Percentiles rank a stretch among this genome's conserved stretches.
Conservation (phyloP, 2,329 filamentous ascomycete species). For the Ascochyta fabae region DNA sequence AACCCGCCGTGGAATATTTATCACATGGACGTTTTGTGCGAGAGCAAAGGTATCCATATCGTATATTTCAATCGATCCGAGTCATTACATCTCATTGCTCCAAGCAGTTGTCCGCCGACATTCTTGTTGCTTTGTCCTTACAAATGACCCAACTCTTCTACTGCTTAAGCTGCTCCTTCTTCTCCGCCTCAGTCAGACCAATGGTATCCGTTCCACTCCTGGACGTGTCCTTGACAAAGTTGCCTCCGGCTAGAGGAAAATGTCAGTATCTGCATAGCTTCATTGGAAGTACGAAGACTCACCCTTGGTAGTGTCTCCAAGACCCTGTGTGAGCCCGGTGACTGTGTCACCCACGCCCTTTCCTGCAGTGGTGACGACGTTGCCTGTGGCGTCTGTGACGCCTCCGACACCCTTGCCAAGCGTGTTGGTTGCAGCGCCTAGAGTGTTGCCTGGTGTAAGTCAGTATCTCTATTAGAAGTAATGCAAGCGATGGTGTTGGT, state of each 20-base stretch:
- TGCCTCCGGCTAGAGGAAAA: conserved; percentile 32
- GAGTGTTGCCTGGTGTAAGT: conserved; percentile 39
- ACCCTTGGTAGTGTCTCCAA: conserved; percentile 47
- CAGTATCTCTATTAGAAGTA: background rate
- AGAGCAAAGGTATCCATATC: no score
- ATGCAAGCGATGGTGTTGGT: background rate
- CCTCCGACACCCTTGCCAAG: conserved; percentile 43
- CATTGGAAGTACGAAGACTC: conserved; percentile 1
- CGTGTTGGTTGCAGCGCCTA: conserved; percentile 44
- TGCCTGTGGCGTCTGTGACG: conserved; percentile 39
- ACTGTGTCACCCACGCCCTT: conserved; percentile 48
- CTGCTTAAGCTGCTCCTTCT: conserved; percentile 24
- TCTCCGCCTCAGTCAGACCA: conserved; percentile 24
- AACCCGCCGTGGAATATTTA: no score
- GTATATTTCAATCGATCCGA: no score
- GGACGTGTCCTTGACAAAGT: conserved; percentile 38
- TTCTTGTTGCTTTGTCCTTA: background rate
- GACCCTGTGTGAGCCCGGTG: conserved; percentile 40
- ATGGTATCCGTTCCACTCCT: conserved; percentile 34
- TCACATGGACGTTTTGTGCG: no score
- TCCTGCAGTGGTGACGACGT: conserved; percentile 40
- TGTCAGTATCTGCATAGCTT: conserved; percentile 10
- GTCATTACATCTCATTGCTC: no score
- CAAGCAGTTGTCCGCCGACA: background rate
- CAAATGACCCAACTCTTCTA: conserved; percentile 1